Percentiles rank a stretch among this genome's conserved stretches.
These are phyloP conservation scores for Nicotiana obtusifolia DNA, from an alignment of 257 asterid species.

Conservation along the genomic window DNA sequence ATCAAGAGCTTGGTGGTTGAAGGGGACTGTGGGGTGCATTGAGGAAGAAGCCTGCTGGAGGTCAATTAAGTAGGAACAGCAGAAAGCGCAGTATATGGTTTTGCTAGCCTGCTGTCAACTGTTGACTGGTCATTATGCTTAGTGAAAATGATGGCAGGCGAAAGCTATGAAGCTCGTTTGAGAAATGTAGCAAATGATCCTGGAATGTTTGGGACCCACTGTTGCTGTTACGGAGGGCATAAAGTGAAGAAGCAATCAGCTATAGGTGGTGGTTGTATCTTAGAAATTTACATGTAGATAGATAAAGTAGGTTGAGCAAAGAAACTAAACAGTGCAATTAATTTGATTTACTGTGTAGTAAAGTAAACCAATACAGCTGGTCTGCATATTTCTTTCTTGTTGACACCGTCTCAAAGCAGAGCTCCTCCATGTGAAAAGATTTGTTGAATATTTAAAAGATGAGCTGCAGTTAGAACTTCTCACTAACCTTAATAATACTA, in stretches of 20 bases:
- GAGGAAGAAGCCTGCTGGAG: not conserved
- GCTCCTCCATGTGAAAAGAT: not conserved
- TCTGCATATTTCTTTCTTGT: not conserved
- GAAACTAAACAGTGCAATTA: not conserved
- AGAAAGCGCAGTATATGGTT: not conserved
- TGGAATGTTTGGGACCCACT: too few relatives aligned
- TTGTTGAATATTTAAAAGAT: not conserved
- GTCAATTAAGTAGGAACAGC: not conserved
- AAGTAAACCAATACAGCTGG: not conserved
- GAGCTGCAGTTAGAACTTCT: not conserved
- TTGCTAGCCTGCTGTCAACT: too few relatives aligned
- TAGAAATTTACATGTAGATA: not conserved
- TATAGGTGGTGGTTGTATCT: not conserved
- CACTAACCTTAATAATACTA: slow-evolving; percentile 7
- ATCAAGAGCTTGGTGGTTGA: not conserved
- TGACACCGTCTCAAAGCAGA: not conserved
- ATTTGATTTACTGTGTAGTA: not conserved
- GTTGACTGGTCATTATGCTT: not conserved
- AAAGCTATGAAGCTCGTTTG: not conserved
- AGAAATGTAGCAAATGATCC: too few relatives aligned
- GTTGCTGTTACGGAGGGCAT: not conserved
- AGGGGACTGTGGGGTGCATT: not conserved
- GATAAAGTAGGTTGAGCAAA: not conserved
- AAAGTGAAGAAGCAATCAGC: not conserved
- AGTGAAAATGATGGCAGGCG: not conserved